Evolutionary conservation across 163 green algal species (phyloP), one percentile per base, ranked within the genome.

Genomic region (Scenedesmus sp.): DNA sequence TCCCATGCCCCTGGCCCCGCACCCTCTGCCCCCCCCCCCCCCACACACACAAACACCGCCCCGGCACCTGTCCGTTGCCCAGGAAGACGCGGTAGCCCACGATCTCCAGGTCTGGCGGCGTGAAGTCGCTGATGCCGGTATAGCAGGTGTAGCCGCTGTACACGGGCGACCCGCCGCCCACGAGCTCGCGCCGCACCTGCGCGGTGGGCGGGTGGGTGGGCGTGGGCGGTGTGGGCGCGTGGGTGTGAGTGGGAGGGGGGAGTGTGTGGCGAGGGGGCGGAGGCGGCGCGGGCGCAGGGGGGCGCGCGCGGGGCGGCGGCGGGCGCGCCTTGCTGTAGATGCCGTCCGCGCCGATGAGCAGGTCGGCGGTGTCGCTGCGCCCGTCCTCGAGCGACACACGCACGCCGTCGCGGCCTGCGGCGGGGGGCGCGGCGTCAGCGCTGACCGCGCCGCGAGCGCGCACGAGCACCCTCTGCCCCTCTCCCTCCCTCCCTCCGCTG

Each of bases 81-180:
- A 99, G 90, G 86, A 99, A 99, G 54, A 99, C 96, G 50, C 95
- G 93, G 86, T 99, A 99, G 31, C 92, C 95, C 1, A 97, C 91
- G 18, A 92, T 92, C 80, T 98, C 93, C 58, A 98, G 96, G 87
- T 98, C 96, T 2, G 95, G 87, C 14, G 93, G 93, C 20, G 90
- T 94, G 81, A 97, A 98, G 77, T 98, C 91, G 11, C 84, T 89
- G 84, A 97, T 97, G 75, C 92, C 93, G 13, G 96, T 98, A 90
- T 99, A 99, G 88, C 94, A 97, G 17, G 95, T 98, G 89, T 98
- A 98, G 31, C 94, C 77, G 36, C 84, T 91, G 89, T 98, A 98
- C 65, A 80, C 91, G 62, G 94, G 74, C 80, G 2, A 3, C 51
- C 15, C 39, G 69, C 67, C 18, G 26, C 81, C 76, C 15, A 71